Evolutionary conservation across 2,329 filamentous ascomycete species (phyloP), one percentile per base, ranked within the genome.

Genomic region (Colletotrichum sp.): DNA sequence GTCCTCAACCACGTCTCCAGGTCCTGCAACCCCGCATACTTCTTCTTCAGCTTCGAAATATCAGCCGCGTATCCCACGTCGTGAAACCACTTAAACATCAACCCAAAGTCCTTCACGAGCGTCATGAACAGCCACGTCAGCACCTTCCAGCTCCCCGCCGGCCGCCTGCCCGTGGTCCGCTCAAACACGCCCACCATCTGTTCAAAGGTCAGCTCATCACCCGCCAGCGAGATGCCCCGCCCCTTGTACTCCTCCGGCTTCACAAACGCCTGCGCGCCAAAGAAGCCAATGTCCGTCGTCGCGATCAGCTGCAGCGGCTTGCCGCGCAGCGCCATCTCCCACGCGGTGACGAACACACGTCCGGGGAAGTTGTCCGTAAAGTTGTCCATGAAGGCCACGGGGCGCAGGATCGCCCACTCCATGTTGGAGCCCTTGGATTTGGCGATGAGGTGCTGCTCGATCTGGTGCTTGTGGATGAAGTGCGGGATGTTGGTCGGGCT

Each of bases 381-480:
- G 73, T 86, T 86, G 13, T 87, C 85, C 84, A 86, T 86, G 78
- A 87, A 87, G 0, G 82, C 84, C 1, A 85, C 83, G 3, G 85
- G 85, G 6, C 85, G 81, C 1, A 87, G 79, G 8, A 87, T 82
- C 1, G 82, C 82, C 84, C 84, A 86, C 7, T 75, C 69, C 83
- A 86, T 85, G 32, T 76, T 65, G 2, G 79, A 79, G 5, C 71
- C 76, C 15, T 78, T 72, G 10, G 85, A 80, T 39, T 85, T 84
- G 30, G 88, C 84, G 34, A 89, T 84, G n/a, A 93, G 86, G 78
- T 93, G 87, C 66, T 89, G 83, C 81, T 94, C 92, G 78, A 93
- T 91, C 39, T 88, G 81, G 79, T 91, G 87, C 81, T 94, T 93
- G 81, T 82, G 85, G 73, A 87, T 86, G 81, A 93, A 94, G 81